Evolutionary conservation across 139 green algal genomes (phyloP).

Genomic region (Diplosphaera chodatii): DNA sequence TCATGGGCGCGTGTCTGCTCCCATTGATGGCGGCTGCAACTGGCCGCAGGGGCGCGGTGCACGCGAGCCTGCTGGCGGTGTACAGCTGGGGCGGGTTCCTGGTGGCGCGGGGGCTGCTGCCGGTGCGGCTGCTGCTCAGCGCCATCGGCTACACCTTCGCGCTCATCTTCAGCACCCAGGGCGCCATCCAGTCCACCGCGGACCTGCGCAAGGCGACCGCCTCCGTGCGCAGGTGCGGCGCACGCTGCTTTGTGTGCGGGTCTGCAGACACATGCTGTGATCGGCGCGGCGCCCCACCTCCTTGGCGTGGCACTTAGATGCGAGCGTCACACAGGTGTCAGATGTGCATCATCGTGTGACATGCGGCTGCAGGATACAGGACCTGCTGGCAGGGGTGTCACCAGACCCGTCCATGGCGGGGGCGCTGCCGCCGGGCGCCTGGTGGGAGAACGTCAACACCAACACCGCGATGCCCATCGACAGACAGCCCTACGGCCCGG

Average conservation of each 20-base stretch:
- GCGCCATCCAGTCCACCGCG: conserved; percentile 66
- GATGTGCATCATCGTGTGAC: too few relatives aligned
- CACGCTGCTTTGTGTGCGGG: too few relatives aligned
- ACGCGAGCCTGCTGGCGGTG: conserved; percentile 69
- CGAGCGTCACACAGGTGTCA: too few relatives aligned
- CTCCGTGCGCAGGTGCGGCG: conserved; percentile 34
- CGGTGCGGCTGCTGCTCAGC: conserved; percentile 65
- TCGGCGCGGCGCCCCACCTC: too few relatives aligned
- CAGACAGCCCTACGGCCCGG: conserved; percentile 15
- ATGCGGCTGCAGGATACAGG: conserved; percentile 32
- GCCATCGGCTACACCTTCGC: conserved; percentile 89
- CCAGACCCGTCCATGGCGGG: conserved; percentile 70
- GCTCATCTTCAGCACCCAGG: conserved; percentile 81
- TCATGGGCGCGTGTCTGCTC: too few relatives aligned
- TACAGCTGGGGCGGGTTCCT: conserved; percentile 77
- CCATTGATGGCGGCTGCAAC: too few relatives aligned
- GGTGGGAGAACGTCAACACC: conserved; percentile 40
- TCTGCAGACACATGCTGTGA: too few relatives aligned
- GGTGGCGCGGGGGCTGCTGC: conserved; percentile 60
- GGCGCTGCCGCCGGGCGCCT: conserved; percentile 71
- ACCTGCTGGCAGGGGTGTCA: conserved; percentile 37
- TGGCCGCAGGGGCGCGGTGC: conserved; percentile 52
- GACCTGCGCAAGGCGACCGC: conserved; percentile 55
- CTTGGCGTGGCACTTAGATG: too few relatives aligned
- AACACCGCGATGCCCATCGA: neutral